Conservation (phyloP, 768 basidiomycete species). For the Agaricus blazei region DNA sequence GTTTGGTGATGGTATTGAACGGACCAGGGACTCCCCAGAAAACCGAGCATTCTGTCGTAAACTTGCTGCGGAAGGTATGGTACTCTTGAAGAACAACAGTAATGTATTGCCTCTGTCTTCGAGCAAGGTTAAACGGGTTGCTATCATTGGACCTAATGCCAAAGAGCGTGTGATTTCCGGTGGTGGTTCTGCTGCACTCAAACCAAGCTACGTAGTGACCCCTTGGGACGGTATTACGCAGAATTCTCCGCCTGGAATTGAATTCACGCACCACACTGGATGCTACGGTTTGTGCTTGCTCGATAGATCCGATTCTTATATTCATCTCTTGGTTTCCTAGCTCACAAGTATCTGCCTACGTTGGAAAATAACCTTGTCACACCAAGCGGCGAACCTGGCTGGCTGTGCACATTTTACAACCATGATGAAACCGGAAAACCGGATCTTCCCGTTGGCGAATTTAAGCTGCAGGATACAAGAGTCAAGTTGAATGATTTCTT, state of each 20-base stretch:
- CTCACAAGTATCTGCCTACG: conserved; percentile 65
- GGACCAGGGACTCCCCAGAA: conserved; percentile 49
- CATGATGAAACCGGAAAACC: conserved; percentile 46
- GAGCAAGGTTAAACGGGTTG: conserved; percentile 40
- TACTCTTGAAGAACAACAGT: conserved; percentile 59
- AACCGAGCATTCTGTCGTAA: conserved; percentile 47
- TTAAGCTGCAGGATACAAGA: conserved; percentile 52
- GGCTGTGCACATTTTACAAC: conserved; percentile 60
- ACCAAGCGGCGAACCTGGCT: conserved; percentile 48
- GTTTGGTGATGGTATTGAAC: conserved; percentile 56
- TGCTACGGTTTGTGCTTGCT: conserved; percentile 47
- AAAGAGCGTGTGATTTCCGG: conserved; percentile 64
- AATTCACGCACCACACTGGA: conserved; percentile 55
- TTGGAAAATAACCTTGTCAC: conserved; percentile 57
- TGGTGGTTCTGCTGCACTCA: conserved; percentile 75
- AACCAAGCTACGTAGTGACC: conserved; percentile 57
- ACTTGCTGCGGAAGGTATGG: conserved; percentile 57
- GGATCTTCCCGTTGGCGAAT: conserved; percentile 37
- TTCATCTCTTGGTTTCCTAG: conserved; percentile 23
- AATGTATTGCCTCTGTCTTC: conserved; percentile 49
- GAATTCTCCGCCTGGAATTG: conserved; percentile 44
- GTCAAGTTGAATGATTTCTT: conserved; percentile 65
- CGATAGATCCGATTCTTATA: background rate
- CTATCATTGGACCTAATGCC: conserved; percentile 67
- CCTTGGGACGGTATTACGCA: conserved; percentile 56